Percentiles rank a stretch among this genome's conserved stretches.
Evolutionary conservation across 1,139 yeast species (phyloP).

Genomic region (Candida tetrigidarum): DNA sequence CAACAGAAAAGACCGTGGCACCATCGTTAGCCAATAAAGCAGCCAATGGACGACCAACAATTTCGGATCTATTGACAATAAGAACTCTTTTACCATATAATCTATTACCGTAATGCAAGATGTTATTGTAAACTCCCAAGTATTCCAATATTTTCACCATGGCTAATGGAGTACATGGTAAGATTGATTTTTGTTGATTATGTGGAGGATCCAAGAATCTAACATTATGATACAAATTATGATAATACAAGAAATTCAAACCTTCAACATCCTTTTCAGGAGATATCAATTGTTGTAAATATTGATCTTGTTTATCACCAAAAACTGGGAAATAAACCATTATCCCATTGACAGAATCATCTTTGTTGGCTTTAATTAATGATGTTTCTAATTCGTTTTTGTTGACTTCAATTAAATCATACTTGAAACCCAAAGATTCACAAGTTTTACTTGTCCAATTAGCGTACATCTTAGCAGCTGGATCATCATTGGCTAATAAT

Average conservation of each 20-base stretch:
- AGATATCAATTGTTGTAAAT: conserved; percentile 87
- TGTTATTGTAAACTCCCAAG: conserved; percentile 81
- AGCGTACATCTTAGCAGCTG: conserved; percentile 95
- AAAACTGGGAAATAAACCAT: conserved; percentile 99
- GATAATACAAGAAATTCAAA: conserved; percentile 85
- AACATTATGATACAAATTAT: conserved; percentile 91
- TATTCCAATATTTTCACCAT: conserved; percentile 91
- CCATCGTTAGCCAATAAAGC: conserved; percentile 97
- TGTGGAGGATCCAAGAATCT: conserved; percentile 75
- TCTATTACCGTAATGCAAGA: conserved; percentile 87
- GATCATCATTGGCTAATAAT: conserved; percentile 87
- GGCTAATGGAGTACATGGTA: conserved; percentile 97
- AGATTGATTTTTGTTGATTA: conserved; percentile 75
- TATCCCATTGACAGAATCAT: conserved; percentile 81
- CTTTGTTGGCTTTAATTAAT: conserved; percentile 79
- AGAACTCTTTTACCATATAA: conserved; percentile 91
- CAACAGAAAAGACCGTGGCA: conserved; percentile 93
- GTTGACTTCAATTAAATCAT: conserved; percentile 72
- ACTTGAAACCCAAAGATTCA: conserved; percentile 80
- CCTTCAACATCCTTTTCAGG: conserved; percentile 97
- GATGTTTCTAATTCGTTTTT: conserved; percentile 87
- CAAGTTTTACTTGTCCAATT: conserved; percentile 95
- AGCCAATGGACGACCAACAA: conserved; percentile 96
- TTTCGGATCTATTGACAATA: conserved; percentile 91
- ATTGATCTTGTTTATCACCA: conserved; percentile 94